A percentile compares a stretch with the other conserved stretches of the same genome.
Conservation (phyloP, 2,329 filamentous ascomycete genomes). For the Dactylellina drechsleri region DNA sequence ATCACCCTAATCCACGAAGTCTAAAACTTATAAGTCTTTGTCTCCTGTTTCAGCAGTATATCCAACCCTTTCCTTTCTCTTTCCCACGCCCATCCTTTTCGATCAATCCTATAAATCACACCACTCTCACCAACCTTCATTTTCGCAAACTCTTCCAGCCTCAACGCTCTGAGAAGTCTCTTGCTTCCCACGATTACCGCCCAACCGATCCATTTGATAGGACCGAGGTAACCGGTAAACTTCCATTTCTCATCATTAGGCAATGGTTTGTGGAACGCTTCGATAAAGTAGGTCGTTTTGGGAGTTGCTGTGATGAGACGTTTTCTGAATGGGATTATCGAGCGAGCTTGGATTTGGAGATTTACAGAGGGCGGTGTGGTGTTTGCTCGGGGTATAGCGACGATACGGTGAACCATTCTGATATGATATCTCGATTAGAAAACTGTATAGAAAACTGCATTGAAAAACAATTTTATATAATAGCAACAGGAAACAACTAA, state of each 20-base stretch:
- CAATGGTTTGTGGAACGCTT: conserved; percentile 25
- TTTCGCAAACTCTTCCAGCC: conserved; percentile 45
- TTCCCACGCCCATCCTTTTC: conserved; percentile 48
- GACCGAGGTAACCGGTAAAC: conserved; percentile 43
- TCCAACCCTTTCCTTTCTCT: conserved; percentile 44
- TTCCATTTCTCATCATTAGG: conserved; percentile 17
- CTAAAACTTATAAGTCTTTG: background rate
- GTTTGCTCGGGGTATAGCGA: conserved; percentile 20
- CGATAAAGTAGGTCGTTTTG: conserved; percentile 27
- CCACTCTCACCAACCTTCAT: conserved; percentile 37
- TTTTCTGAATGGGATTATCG: conserved; percentile 35
- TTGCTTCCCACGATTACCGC: conserved; percentile 8
- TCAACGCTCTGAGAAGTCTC: conserved; percentile 20
- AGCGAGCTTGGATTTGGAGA: conserved; percentile 47
- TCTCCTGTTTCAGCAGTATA: conserved; percentile 40
- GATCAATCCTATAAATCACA: conserved; percentile 40
- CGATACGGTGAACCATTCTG: conserved; percentile 43
- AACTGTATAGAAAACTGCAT: too few relatives aligned
- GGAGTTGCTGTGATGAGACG: conserved; percentile 27
- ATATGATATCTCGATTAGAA: background rate
- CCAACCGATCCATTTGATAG: conserved; percentile 46
- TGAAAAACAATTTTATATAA: background rate
- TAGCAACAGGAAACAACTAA: background rate
- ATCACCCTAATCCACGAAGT: too few relatives aligned
- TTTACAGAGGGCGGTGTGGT: conserved; percentile 20